Evolutionary conservation across 139 green algal species (phyloP).

Genomic region (Tetraselmis chui): DNA sequence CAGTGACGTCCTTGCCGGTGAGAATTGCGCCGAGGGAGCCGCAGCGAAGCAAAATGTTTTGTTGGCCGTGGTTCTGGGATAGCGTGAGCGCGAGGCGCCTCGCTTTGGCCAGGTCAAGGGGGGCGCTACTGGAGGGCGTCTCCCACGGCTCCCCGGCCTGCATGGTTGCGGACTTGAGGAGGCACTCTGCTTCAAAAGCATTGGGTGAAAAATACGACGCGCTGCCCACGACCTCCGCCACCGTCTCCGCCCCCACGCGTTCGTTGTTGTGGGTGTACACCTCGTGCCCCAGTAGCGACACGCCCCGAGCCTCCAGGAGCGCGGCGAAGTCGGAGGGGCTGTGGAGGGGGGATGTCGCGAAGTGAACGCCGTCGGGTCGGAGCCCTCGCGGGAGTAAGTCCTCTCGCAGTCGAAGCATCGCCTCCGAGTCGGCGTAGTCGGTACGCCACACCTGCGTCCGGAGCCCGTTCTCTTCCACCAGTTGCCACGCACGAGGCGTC

Average conservation of each 20-base stretch:
- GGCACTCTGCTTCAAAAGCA: neutral
- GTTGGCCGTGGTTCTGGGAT: neutral
- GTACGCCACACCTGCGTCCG: neutral
- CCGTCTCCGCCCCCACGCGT: neutral
- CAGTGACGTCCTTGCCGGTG: neutral
- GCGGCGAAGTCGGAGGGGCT: neutral
- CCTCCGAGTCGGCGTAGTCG: neutral
- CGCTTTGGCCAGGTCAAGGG: neutral
- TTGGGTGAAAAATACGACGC: neutral
- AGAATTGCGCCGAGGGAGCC: neutral
- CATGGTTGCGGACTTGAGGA: neutral
- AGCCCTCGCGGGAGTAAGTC: neutral
- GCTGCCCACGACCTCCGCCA: neutral
- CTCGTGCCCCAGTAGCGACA: neutral
- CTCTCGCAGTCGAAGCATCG: neutral
- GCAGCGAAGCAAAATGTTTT: neutral
- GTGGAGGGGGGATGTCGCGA: neutral
- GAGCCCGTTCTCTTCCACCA: neutral
- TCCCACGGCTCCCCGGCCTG: neutral
- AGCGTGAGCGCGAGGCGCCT: neutral
- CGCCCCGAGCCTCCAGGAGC: neutral
- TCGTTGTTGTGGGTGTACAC: neutral
- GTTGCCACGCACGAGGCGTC: neutral
- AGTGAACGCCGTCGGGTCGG: neutral
- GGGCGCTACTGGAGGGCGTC: neutral